These are phyloP conservation scores for Mrakia blollopis DNA, from an alignment of 768 basidiomycete genomes.

Conservation along the genomic window DNA sequence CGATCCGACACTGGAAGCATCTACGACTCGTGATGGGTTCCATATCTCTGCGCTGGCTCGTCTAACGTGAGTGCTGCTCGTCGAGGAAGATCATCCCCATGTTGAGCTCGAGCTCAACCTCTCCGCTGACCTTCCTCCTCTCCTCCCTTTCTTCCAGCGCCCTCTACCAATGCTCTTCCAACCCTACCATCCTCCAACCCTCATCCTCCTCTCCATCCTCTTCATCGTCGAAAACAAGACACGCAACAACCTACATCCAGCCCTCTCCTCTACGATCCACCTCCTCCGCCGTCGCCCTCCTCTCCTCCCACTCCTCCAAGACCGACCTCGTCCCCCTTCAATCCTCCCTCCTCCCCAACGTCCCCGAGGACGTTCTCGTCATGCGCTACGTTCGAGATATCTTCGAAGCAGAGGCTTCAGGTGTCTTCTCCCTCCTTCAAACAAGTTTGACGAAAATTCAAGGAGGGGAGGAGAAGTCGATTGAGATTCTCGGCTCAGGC, in stretches of 20 bases:
- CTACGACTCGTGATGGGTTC: too few relatives aligned
- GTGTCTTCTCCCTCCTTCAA: not conserved
- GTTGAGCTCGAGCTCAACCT: too few relatives aligned
- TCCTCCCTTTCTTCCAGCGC: not conserved
- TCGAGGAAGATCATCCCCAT: not conserved
- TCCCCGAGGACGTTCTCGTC: slow-evolving; percentile 6
- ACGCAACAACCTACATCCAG: not conserved
- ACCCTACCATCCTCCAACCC: not conserved
- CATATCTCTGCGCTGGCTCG: not conserved
- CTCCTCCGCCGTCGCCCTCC: not conserved
- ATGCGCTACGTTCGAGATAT: not conserved
- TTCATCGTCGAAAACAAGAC: not conserved
- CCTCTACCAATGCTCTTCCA: not conserved
- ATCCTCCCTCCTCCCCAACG: slow-evolving; percentile 1
- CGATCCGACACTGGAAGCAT: not conserved
- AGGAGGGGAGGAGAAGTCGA: not conserved
- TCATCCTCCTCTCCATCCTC: not conserved
- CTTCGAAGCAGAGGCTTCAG: not conserved
- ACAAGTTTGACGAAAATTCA: not conserved
- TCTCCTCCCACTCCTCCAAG: not conserved
- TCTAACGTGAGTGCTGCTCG: not conserved
- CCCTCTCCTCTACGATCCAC: not conserved
- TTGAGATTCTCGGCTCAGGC: not conserved
- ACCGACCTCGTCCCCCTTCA: slow-evolving; percentile 4
- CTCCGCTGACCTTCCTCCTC: not conserved